Conservation (phyloP, 163 green algal genomes). For the Chloromonas sp. region DNA sequence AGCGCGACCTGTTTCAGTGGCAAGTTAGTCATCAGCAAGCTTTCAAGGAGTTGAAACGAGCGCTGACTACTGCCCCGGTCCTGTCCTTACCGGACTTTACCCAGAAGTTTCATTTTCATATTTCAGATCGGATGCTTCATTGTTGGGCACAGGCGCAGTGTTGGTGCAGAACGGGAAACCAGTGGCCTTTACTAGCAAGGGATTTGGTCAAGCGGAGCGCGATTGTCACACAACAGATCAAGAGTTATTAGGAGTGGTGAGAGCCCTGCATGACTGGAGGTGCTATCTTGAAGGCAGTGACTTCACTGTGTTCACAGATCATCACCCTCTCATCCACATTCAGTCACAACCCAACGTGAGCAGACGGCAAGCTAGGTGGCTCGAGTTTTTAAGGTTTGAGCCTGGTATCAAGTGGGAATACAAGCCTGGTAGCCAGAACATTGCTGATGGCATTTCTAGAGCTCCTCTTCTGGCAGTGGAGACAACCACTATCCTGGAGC, state of each 20-base stretch:
- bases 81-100: conserved; percentile 26
- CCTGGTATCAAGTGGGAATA: too few relatives aligned
- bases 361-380: too few relatives aligned
- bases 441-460: too few relatives aligned
- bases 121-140: conserved; percentile 35
- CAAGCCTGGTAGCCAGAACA: too few relatives aligned
- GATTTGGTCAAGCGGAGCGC: conserved; percentile 28
- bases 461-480: too few relatives aligned
- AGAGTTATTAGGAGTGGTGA: conserved; percentile 34
- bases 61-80: conserved; percentile 18
- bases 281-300: too few relatives aligned
- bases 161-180: conserved; percentile 25
- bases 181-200: conserved; percentile 23
- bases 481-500: too few relatives aligned
- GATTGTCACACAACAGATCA: conserved; percentile 39
- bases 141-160: conserved; percentile 28
- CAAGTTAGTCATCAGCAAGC: conserved; percentile 2
- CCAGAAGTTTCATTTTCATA: conserved; percentile 18
- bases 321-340: too few relatives aligned
- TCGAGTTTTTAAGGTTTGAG: too few relatives aligned
- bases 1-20: conserved; percentile 6
- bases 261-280: too few relatives aligned
- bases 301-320: too few relatives aligned
- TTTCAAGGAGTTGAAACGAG: conserved; percentile 25
- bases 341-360: too few relatives aligned